Evolutionary conservation across 2,329 filamentous ascomycete genomes (phyloP).

Genomic region (Fusarium sp.): DNA sequence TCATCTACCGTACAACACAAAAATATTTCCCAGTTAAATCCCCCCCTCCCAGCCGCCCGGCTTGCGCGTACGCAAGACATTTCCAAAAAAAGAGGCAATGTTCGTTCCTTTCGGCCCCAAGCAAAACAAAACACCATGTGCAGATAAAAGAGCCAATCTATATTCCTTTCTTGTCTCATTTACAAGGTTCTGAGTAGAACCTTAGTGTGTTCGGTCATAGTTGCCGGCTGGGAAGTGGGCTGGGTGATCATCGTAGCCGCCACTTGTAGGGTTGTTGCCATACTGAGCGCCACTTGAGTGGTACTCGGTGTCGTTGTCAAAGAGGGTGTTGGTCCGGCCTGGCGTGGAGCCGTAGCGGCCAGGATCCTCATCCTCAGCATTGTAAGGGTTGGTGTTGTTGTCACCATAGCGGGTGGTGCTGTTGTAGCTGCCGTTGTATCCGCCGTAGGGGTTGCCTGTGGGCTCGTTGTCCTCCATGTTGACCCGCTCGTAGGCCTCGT

Average conservation of each 20-base stretch:
- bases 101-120: constrained; percentile 27
- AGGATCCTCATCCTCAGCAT: constrained; percentile 54
- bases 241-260: constrained; percentile 53
- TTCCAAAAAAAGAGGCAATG: constrained; percentile 18
- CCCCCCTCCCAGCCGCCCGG: not conserved
- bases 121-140: constrained; percentile 34
- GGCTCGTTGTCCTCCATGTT: constrained; percentile 66
- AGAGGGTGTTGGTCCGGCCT: constrained; percentile 55
- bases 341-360: constrained; percentile 55
- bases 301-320: constrained; percentile 66
- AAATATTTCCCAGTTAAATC: constrained; percentile 19
- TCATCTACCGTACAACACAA: constrained; percentile 34
- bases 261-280: constrained; percentile 31
- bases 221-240: constrained; percentile 68
- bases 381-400: constrained; percentile 53
- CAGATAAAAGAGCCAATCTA: constrained; percentile 36
- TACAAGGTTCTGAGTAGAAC: constrained; percentile 29
- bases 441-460: constrained; percentile 34
- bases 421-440: constrained; percentile 51
- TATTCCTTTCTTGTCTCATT: constrained; percentile 35
- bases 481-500: constrained; percentile 73
- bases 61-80: constrained; percentile 19
- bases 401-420: constrained; percentile 51
- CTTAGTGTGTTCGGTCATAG: constrained; percentile 64
- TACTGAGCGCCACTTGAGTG: constrained; percentile 44